phyloP scores from a whole-genome alignment of 176 grass and related monocot genomes.

The Bonia amplexicaulis region DNA sequence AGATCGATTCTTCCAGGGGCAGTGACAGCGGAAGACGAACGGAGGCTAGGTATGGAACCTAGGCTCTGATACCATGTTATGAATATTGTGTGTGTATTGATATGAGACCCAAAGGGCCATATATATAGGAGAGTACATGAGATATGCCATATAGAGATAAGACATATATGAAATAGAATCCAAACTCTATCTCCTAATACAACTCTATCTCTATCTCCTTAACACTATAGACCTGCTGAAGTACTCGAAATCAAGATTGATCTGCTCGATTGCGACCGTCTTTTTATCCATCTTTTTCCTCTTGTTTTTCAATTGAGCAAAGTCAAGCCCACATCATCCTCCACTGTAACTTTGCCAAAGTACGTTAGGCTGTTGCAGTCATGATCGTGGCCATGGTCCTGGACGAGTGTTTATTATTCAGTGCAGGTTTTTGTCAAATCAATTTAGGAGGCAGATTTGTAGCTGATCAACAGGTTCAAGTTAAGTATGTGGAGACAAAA shows the following conservation, averaged over 20 bases:
- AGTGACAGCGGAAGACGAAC: too few species aligned
- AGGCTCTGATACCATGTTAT: too few species aligned
- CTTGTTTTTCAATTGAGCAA: neutral
- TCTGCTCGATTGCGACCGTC: neutral
- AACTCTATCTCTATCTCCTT: too few species aligned
- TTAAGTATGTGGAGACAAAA: neutral
- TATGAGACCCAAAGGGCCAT: too few species aligned
- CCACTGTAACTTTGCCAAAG: neutral
- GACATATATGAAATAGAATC: too few species aligned
- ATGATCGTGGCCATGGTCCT: slow-evolving; percentile 26
- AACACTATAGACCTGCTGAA: neutral
- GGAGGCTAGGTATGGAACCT: too few species aligned
- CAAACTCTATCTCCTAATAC: too few species aligned
- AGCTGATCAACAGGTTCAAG: neutral
- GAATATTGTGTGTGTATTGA: too few species aligned
- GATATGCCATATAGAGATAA: too few species aligned
- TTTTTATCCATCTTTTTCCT: neutral
- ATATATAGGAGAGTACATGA: too few species aligned
- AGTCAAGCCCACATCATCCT: neutral
- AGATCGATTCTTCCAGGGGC: too few species aligned
- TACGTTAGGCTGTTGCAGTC: neutral
- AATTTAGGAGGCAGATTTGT: neutral
- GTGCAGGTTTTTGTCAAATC: slow-evolving; percentile 31
- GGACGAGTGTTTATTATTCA: slow-evolving; percentile 15
- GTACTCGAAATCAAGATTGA: slow-evolving; percentile 4